Percentiles rank a stretch among this genome's conserved stretches.
Conservation (phyloP, 306 rosid genomes). For the Hylodesmum podocarpum region DNA sequence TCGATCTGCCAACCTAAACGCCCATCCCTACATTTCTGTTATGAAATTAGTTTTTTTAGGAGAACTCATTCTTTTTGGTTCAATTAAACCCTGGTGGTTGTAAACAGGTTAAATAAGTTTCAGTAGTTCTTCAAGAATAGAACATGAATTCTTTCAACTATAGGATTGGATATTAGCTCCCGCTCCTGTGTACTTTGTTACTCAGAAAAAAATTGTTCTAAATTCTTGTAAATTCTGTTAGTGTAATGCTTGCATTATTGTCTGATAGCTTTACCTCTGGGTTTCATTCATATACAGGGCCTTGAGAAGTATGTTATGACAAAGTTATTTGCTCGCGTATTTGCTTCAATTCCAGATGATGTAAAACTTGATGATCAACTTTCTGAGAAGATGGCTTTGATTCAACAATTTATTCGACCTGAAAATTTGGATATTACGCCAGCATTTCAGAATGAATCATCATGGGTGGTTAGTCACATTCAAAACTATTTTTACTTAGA, state of each 20-base stretch:
- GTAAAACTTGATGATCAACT: slow-evolving; percentile 72
- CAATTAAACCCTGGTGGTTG: background rate
- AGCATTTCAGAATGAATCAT: slow-evolving; percentile 83
- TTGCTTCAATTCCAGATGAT: slow-evolving; percentile 90
- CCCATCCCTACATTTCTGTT: background rate
- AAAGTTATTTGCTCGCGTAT: slow-evolving; percentile 88
- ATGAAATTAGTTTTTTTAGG: background rate
- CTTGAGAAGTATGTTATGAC: slow-evolving; percentile 99
- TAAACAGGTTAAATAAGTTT: background rate
- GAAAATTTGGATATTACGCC: slow-evolving; percentile 92
- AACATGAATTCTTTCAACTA: background rate
- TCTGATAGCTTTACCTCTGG: slow-evolving; percentile 26
- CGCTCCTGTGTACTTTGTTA: background rate
- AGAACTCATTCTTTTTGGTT: slow-evolving; percentile 17
- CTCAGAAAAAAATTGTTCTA: slow-evolving; percentile 4
- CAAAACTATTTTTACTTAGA: background rate
- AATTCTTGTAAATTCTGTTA: slow-evolving; percentile 5
- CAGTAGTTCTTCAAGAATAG: background rate
- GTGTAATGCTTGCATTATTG: slow-evolving; percentile 22
- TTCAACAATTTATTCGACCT: slow-evolving; percentile 91
- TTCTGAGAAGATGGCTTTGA: slow-evolving; percentile 79
- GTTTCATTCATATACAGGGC: slow-evolving; percentile 61
- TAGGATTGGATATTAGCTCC: slow-evolving; percentile 1
- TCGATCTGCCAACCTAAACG: background rate
- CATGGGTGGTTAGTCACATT: slow-evolving; percentile 90